Conservation (phyloP, 1,139 yeast genomes). For the Lodderomyces metapsilosis region DNA sequence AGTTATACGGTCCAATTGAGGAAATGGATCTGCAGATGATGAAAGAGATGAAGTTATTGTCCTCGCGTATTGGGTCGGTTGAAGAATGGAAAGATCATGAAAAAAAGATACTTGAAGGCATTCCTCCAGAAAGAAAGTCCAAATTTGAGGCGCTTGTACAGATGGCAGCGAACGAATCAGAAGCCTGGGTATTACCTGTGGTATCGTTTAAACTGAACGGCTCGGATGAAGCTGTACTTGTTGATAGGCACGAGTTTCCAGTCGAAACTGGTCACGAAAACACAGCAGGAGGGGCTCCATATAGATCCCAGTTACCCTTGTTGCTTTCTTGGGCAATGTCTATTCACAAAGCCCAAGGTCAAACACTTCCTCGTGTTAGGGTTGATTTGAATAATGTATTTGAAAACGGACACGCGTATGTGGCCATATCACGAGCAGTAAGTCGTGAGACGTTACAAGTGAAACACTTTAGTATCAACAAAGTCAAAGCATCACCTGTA, state of each 20-base stretch:
- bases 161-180: constrained; percentile 25
- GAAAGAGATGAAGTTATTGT: constrained; percentile 28
- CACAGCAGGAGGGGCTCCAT: constrained; percentile 31
- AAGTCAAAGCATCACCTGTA: constrained; percentile 11
- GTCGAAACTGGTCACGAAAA: constrained; percentile 23
- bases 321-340: constrained; percentile 95
- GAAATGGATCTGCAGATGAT: constrained; percentile 21
- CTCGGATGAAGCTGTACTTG: constrained; percentile 36
- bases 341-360: constrained; percentile 96
- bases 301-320: constrained; percentile 66
- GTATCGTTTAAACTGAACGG: constrained; percentile 50
- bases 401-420: constrained; percentile 95
- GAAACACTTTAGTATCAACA: constrained; percentile 50
- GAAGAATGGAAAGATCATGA: constrained; percentile 43
- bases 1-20: constrained; percentile 24
- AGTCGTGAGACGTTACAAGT: constrained; percentile 78
- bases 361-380: constrained; percentile 76
- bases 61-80: constrained; percentile 24
- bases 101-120: constrained; percentile 26
- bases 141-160: constrained; percentile 28
- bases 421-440: constrained; percentile 85
- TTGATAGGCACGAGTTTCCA: constrained; percentile 73
- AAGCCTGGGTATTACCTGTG: constrained; percentile 47
- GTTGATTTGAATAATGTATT: constrained; percentile 78
- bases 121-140: constrained; percentile 26